Evolutionary conservation across 2,329 filamentous ascomycete genomes (phyloP), one percentile per base, ranked within the genome.

Genomic region (Lasiodiplodia theobromae): DNA sequence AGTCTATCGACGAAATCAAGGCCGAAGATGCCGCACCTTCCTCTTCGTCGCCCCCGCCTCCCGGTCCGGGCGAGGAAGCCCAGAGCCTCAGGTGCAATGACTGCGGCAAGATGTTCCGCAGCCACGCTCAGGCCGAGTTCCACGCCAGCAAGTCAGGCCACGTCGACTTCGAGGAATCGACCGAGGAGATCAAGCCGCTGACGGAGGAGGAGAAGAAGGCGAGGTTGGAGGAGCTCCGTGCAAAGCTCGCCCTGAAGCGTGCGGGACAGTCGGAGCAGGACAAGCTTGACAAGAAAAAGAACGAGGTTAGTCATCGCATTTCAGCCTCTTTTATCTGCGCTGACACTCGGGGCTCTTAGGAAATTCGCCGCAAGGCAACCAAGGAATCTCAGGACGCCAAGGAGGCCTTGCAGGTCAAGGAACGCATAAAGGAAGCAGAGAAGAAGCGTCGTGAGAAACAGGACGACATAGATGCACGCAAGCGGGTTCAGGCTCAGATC

Each of bases 11-110:
- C 47, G 91, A 97, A 69, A 90, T 98, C 70, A 87, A 92, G 71
- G 76, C 77, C 25, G 79, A 81, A 44, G 78, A 81, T 72, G 77
- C 75, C 23, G 77, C 78, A 68, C 70, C 74, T 51, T 75, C 75
- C 60, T 85, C 83, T 71, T 83, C 84, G 23, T 84, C 91, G 73
- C 87, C 88, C 12, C 86, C 89, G 5, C 86, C 88, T n/a, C 83
- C 94, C 2, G 85, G 92, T 74, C 87, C 88, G 1, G 92, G 91
- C 69, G 88, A 91, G 74, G 84, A 88, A 68, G 92, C 94, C 68
- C 88, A 89, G 75, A 97, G 93, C 60, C 88, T 98, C 67, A 87
- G 96, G 63, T 99, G 96, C 86, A 96, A 97, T 72, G 95, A 97
- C 68, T 99, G 96, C 77, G 91, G 92, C 77, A 97, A 97, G 86